Evolutionary conservation across 192 early-diverging fungal genomes (phyloP).

Genomic region (Obelidium mucronatum): DNA sequence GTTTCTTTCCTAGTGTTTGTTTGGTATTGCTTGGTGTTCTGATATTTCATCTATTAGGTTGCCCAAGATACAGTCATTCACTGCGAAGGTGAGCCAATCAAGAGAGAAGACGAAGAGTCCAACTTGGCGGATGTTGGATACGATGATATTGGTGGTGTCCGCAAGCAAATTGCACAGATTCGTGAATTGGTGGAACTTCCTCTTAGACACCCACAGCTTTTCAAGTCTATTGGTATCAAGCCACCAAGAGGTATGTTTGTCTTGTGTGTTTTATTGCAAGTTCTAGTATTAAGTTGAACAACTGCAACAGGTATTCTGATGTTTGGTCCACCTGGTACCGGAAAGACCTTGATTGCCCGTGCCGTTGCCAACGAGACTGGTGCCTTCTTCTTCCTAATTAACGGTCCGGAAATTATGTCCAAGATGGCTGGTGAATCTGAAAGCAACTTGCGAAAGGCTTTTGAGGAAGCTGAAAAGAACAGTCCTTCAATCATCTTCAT

Average conservation of each 20-base stretch:
- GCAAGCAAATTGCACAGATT: conserved; percentile 99
- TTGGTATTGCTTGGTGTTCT: neutral
- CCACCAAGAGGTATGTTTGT: conserved; percentile 83
- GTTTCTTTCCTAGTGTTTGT: conserved; percentile 40
- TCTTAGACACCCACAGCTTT: conserved; percentile 97
- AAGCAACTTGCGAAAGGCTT: conserved; percentile 96
- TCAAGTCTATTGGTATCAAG: conserved; percentile 99
- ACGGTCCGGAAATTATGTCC: conserved; percentile 99
- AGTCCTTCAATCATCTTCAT: conserved; percentile 98
- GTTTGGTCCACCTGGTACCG: conserved; percentile 98
- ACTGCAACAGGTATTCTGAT: conserved; percentile 75
- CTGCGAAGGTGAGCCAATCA: conserved; percentile 98
- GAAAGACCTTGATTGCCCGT: conserved; percentile 98
- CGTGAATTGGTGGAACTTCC: conserved; percentile 98
- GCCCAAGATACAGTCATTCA: conserved; percentile 98
- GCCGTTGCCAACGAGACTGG: conserved; percentile 99
- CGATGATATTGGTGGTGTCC: conserved; percentile 98
- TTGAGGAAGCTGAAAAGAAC: conserved; percentile 99
- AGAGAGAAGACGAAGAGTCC: conserved; percentile 98
- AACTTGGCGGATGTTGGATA: conserved; percentile 94
- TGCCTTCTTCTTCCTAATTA: conserved; percentile 99
- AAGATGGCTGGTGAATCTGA: conserved; percentile 99
- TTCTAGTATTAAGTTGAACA: neutral
- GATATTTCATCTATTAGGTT: conserved; percentile 63
- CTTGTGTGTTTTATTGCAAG: conserved; percentile 3